Base-by-base conservation (phyloP, 805 yeast genomes). In the Cyberlindnera xylosilytica region DNA sequence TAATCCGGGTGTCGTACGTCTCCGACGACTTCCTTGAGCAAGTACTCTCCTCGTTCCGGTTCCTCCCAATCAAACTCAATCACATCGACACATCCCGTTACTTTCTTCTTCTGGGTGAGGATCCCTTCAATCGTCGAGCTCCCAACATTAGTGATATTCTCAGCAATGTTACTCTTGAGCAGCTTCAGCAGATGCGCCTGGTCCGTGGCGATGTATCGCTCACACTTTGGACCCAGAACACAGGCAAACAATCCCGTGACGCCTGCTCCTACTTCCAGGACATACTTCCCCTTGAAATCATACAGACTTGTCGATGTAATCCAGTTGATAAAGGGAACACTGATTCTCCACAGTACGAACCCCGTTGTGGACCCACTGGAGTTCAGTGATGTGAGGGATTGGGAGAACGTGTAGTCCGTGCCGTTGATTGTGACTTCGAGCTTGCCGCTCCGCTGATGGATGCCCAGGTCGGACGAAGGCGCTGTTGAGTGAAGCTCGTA, bases 181-280 rank as follows among this genome's bases (percentile, higher is more conserved):
- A 79, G 59, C 53, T 76, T 79, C 36, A 81, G 49, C 7, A 81
- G 51, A 43, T 72, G 80, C 20, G 54, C 59, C 53, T 81, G 87
- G 54, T 82, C 89, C 0, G 83, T 73, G 2, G 81, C 79, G 2
- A 81, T 59, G 49, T 68, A 81, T 11, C 56, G 58, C 11, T 44
- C n/a, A 46, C 66, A 51, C 15, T 15, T 9, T 47, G 66, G n/a
- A 44, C 77, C 63, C 48, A 69, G 9, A 31, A 66, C 41, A 58
- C 64, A 61, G 0, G 76, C 76, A 8, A 74, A 55, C 4, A 81
- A 52, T 0, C 82, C 86, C 3, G 78, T 68, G 0, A 73, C 72
- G 0, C 89, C 89, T 12, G 84, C 60, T 0, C 89, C 89, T 4
- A 82, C 54, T 47, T 82, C 89, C 8, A 81, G 60, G 0, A 79